Percentiles rank a stretch among this genome's conserved stretches.
These are phyloP conservation scores for Kodamaea suecica DNA, from an alignment of 1,139 yeast species.

Conservation along the genomic window DNA sequence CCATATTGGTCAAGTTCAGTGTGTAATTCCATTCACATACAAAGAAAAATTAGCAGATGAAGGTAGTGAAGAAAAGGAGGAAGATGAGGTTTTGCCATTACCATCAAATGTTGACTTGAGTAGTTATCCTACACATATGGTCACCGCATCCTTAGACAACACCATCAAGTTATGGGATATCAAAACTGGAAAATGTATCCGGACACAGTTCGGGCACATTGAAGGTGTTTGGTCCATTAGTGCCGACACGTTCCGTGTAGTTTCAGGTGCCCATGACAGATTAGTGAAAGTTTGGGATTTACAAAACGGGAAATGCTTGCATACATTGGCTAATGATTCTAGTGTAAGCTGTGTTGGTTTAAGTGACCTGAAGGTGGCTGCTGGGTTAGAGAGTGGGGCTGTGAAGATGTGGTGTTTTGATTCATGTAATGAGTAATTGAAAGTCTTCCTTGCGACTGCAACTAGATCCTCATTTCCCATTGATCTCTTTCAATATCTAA, in stretches of 20 bases:
- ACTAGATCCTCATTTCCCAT: no score
- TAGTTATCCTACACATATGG: conserved; percentile 69
- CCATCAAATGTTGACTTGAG: conserved; percentile 18
- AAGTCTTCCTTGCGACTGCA: no score
- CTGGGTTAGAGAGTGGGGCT: conserved; percentile 84
- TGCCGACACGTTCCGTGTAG: conserved; percentile 90
- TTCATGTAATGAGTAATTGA: not conserved
- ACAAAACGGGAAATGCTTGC: conserved; percentile 90
- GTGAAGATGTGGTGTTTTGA: conserved; percentile 84
- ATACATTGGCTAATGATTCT: conserved; percentile 74
- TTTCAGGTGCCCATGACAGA: conserved; percentile 91
- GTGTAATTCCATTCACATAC: conserved; percentile 78
- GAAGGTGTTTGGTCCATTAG: conserved; percentile 98
- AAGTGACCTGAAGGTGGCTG: conserved; percentile 85
- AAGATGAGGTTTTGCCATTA: conserved; percentile 23
- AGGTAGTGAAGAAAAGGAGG: conserved; percentile 15
- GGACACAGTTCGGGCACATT: conserved; percentile 95
- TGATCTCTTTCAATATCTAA: no score
- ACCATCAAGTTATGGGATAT: conserved; percentile 95
- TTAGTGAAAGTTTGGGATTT: conserved; percentile 92
- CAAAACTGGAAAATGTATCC: conserved; percentile 75
- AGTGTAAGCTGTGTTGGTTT: conserved; percentile 86
- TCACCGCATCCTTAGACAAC: conserved; percentile 88
- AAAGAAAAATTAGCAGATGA: conserved; percentile 50
- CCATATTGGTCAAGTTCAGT: conserved; percentile 86